Base-by-base conservation (phyloP, 1,284 basidiomycete species). In the Entoloma clypeatum region DNA sequence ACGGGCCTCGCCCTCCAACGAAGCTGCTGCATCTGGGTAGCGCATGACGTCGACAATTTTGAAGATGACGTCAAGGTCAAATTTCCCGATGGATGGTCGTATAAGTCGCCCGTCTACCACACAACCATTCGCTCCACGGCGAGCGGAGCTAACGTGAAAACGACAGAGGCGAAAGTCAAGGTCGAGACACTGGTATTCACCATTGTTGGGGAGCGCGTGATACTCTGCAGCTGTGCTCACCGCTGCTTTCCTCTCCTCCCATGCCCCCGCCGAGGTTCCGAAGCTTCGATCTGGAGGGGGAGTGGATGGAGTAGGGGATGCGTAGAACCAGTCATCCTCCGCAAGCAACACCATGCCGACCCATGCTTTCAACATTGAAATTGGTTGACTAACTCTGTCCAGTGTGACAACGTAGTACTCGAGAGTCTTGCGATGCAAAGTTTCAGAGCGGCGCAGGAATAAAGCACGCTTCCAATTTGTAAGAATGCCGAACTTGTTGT, bases 281-380 rank as follows among this genome's bases (percentile, higher is more conserved):
- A 35, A 14, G 21, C 1, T 23, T 24, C 21, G 21, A 35, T 1
- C 33, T 4, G 33, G 33, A 24, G n/a, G 33, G 21, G 19, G 4
- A 14, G 21, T 5, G 21, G 21, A 26, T n/a, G 22, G 24, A 30
- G 34, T 48, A 24, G 39, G 44, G 36, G 47, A 42, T 19, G 46
- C 11, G 11, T 48, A 45, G 39, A 48, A 48, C 47, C 44, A 45
- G 16, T 45, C 17, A 2, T 43, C 36, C 27, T 36, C 40, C 11
- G 32, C 32, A n/a, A 34, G 32, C 9, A 22, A 22, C 32, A 44
- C n/a, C 18, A 44, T 41, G 14, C 44, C 50, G 31, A 47, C 44
- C 44, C 44, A 44, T 24, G 44, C 50, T 47, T 51, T 47, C 35
- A 51, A 37, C 48, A 51, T 51, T 19, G 48, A 49, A 31, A 49